Conservation (phyloP, 2,329 filamentous ascomycete genomes). For the Pseudogymnoascus pannorum region DNA sequence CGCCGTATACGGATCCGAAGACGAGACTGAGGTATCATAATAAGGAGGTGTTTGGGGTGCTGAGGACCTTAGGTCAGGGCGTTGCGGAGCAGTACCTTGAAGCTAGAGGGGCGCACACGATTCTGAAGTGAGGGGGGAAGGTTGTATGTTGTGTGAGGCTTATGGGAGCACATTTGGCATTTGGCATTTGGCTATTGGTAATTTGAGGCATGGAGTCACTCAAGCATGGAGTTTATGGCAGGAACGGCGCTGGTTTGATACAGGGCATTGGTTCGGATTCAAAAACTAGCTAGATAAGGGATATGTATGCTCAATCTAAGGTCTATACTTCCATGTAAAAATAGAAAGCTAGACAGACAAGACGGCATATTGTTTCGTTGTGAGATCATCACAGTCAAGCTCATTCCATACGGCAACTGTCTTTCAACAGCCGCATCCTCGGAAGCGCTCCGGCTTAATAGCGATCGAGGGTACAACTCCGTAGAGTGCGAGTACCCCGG, state of each 20-base stretch:
- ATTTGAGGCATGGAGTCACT: background rate
- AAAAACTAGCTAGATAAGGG: slow-evolving; percentile 7
- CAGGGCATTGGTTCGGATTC: slow-evolving; percentile 3
- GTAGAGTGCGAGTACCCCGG: slow-evolving; percentile 21
- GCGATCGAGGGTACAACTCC: slow-evolving; percentile 50
- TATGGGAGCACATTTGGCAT: slow-evolving; percentile 4
- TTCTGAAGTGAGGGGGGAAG: slow-evolving; percentile 63
- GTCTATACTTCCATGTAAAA: slow-evolving; percentile 8
- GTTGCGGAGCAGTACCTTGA: slow-evolving; percentile 84
- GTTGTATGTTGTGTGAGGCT: background rate
- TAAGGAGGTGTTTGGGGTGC: slow-evolving; percentile 79
- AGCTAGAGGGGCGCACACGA: slow-evolving; percentile 82
- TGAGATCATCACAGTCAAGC: slow-evolving; percentile 75
- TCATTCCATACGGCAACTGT: slow-evolving; percentile 74
- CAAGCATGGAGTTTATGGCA: slow-evolving; percentile 1
- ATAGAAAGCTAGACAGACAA: slow-evolving; percentile 10
- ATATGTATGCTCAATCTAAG: slow-evolving; percentile 28
- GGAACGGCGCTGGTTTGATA: background rate
- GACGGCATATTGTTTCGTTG: slow-evolving; percentile 1
- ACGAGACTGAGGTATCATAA: slow-evolving; percentile 89
- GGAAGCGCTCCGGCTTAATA: slow-evolving; percentile 99
- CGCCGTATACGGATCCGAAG: slow-evolving; percentile 91
- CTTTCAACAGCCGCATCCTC: slow-evolving; percentile 76
- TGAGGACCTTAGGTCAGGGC: slow-evolving; percentile 73
- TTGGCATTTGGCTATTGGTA: background rate